Percentiles rank a stretch among this genome's conserved stretches.
Evolutionary conservation across 352 stramenopile species (phyloP).

Genomic region (Aphanomyces stellatus): DNA sequence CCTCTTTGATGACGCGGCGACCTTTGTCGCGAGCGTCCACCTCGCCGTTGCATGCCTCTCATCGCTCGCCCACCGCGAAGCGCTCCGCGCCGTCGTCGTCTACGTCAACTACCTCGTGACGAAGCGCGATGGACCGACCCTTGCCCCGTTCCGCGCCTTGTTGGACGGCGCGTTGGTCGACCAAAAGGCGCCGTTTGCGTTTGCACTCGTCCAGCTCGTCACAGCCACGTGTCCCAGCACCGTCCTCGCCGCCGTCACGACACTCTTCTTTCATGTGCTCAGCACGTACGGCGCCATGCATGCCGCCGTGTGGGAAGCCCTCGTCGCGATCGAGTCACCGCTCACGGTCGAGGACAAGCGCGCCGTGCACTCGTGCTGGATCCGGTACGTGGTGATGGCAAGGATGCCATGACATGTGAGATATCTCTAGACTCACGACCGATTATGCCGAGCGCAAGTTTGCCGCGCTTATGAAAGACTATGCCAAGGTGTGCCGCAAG

Average conservation of each 20-base stretch:
- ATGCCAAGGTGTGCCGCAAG: slow-evolving; percentile 17
- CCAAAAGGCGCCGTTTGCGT: background rate
- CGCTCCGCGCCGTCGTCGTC: slow-evolving; percentile 9
- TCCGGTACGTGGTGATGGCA: background rate
- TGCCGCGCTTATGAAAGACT: background rate
- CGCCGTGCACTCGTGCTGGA: background rate
- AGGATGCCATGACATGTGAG: background rate
- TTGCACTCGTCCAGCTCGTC: background rate
- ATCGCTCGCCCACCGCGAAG: slow-evolving; percentile 9
- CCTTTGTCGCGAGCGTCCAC: background rate
- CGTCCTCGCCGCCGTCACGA: background rate
- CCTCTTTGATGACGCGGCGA: background rate
- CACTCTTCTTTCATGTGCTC: slow-evolving; percentile 2
- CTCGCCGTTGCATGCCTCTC: background rate
- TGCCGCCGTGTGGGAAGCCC: background rate
- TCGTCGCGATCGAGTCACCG: background rate
- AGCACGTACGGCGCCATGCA: slow-evolving; percentile 10
- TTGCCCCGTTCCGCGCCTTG: background rate
- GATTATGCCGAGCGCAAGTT: slow-evolving; percentile 19
- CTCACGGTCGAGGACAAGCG: background rate
- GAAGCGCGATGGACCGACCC: background rate
- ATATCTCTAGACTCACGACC: background rate
- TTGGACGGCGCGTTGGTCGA: background rate
- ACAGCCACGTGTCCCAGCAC: background rate
- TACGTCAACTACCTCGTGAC: slow-evolving; percentile 14